Evolutionary conservation across 1,284 basidiomycete species (phyloP).

Genomic region (Macrocystidia cucumis): DNA sequence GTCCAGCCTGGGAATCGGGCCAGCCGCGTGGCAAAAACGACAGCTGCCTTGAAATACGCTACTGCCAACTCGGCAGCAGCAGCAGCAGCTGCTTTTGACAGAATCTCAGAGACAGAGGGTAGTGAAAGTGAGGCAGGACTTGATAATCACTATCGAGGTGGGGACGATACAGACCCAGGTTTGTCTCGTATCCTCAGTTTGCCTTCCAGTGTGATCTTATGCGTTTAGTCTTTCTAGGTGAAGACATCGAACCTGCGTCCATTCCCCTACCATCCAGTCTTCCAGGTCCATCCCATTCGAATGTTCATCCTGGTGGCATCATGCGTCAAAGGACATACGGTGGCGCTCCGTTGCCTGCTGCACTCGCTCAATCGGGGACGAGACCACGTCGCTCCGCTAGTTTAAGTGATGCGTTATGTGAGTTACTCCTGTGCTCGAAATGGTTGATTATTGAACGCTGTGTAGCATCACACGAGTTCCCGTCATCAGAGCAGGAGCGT

Average conservation of each 20-base stretch:
- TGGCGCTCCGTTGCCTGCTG: slow-evolving; percentile 12
- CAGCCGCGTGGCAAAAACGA: slow-evolving; percentile 26
- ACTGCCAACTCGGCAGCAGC: slow-evolving; percentile 15
- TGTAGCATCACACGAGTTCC: no score
- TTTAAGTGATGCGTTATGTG: slow-evolving; percentile 50
- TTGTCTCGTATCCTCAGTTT: neutral
- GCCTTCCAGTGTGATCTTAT: neutral
- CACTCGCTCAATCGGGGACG: slow-evolving; percentile 26
- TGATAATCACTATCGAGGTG: slow-evolving; percentile 13
- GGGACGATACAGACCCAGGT: slow-evolving; percentile 20
- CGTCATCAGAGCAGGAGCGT: no score
- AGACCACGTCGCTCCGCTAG: slow-evolving; percentile 63
- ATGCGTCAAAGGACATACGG: slow-evolving; percentile 17
- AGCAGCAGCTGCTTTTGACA: slow-evolving; percentile 18
- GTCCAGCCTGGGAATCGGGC: slow-evolving; percentile 25
- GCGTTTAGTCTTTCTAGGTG: no score
- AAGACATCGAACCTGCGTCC: slow-evolving; percentile 18
- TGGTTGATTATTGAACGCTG: no score
- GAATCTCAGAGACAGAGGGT: slow-evolving; percentile 24
- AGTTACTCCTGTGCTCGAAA: slow-evolving; percentile 8
- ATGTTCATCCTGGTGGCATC: neutral
- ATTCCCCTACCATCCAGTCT: slow-evolving; percentile 12
- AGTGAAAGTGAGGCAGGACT: slow-evolving; percentile 16
- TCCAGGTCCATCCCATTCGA: slow-evolving; percentile 6
- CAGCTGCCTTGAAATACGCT: slow-evolving; percentile 13